Base-by-base conservation (phyloP, 1,284 basidiomycete species). In the Malassezia sp. region DNA sequence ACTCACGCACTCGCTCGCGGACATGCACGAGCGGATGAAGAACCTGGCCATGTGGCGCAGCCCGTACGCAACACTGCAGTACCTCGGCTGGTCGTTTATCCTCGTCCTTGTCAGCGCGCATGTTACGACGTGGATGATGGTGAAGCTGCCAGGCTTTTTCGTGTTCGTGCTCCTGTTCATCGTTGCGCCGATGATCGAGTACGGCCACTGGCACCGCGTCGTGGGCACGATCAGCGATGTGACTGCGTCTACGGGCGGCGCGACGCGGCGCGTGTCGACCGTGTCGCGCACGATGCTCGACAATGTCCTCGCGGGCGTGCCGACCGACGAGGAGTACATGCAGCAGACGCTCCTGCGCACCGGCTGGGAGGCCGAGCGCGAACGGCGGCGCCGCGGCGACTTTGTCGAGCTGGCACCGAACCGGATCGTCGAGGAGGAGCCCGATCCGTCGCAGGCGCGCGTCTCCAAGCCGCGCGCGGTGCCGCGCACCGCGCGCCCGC, bases 11-110 rank as follows among this genome's bases (percentile, higher is more conserved):
- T 20, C 37, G 11, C 27, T 58, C 1, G 56, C 56, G 8, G 54
- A 58, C 24, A 21, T 50, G 18, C 56, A 56, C 9, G 56, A 58
- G 36, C 49, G 56, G 21, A 36, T 49, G 21, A 53, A 57, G 44
- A 58, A 58, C 43, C 39, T 57, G 26, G 37, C 44, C n/a, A 34
- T 52, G 22, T 57, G 56, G 56, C 45, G 51, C 33, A 44, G 23
- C 28, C 49, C 53, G 12, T 15, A 43, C 10, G 42, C 47, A 7
- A 57, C 56, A n/a, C 23, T 44, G 38, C 45, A 54, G 11, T 42
- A 50, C 14, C 38, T 57, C 9, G 42, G 46, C 12, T 49, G 51
- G 41, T 33, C 56, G 9, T 6, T 38, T 15, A 29, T 56, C 14
- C 20, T 50, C 3, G 27, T 33, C 6, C 10, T 53, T 8, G 18